A percentile compares a stretch with the other conserved stretches of the same genome.
Conservation (phyloP, 305 asterid species). For the Galium porrigens region DNA sequence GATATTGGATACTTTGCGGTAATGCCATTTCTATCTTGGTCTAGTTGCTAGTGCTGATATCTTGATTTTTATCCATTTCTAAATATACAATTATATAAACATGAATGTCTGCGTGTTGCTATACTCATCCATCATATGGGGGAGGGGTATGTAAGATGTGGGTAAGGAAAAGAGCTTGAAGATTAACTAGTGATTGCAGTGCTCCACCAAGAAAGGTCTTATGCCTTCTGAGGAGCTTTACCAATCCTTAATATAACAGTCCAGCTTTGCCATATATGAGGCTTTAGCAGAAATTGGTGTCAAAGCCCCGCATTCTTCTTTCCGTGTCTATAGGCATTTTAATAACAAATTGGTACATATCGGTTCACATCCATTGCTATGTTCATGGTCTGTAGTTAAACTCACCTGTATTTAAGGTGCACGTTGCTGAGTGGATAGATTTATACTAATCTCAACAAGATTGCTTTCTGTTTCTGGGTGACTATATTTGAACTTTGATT, state of each 20-base stretch:
- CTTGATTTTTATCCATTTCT: conserved; percentile 1
- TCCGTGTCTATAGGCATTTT: neutral
- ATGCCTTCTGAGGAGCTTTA: neutral
- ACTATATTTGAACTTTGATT: neutral
- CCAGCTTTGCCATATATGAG: neutral
- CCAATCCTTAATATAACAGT: neutral
- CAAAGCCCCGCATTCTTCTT: neutral
- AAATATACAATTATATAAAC: neutral
- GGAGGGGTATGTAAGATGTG: neutral
- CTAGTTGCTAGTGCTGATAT: neutral
- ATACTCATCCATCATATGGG: neutral
- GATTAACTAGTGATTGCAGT: neutral
- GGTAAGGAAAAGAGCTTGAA: neutral
- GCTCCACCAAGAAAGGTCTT: neutral
- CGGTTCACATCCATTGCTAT: neutral
- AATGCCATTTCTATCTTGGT: conserved; percentile 10
- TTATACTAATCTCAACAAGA: neutral
- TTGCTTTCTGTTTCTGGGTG: neutral
- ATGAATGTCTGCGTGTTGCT: neutral
- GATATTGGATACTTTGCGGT: conserved; percentile 71
- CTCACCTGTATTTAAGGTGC: neutral
- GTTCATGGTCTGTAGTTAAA: neutral
- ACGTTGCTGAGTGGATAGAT: no score
- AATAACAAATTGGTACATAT: neutral
- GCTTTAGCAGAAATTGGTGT: neutral